Base-by-base conservation (phyloP, 345 rosid species). In the Lepidium sativum region DNA sequence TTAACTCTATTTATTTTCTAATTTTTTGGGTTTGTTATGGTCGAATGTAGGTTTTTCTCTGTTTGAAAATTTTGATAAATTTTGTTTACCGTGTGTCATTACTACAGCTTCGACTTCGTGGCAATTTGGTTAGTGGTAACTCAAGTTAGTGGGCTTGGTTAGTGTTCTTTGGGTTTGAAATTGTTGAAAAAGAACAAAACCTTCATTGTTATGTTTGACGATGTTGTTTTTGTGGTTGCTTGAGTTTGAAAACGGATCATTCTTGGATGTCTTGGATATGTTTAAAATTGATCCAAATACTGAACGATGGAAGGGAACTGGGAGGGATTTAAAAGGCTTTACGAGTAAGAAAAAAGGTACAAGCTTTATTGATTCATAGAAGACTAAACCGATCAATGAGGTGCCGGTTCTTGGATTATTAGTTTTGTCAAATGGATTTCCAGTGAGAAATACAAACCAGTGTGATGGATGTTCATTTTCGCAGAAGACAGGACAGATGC, bases 401-500 rank as follows among this genome's bases (percentile, higher is more conserved):
- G n/a, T n/a, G n/a, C n/a, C n/a, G n/a, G n/a, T n/a, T n/a, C n/a
- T n/a, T n/a, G n/a, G n/a, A n/a, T n/a, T n/a, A n/a, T n/a, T n/a
- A n/a, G n/a, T n/a, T n/a, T n/a, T n/a, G n/a, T n/a, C n/a, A n/a
- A n/a, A n/a, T n/a, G n/a, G n/a, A n/a, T n/a, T n/a, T n/a, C n/a
- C n/a, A n/a, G n/a, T n/a, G n/a, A n/a, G n/a, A n/a, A n/a, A n/a
- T n/a, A n/a, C n/a, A n/a, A n/a, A n/a, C n/a, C n/a, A n/a, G n/a
- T n/a, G n/a, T n/a, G n/a, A n/a, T n/a, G n/a, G n/a, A n/a, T n/a
- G n/a, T n/a, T n/a, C n/a, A n/a, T n/a, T n/a, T n/a, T 54, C 4
- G 54, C 48, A 50, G 51, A 39, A 29, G 39, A 23, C 9, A 67
- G 82, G 80, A 33, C 34, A 68, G 58, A 78, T 7, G 44, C 71